Evolutionary conservation across 129 eudicot species (phyloP), one percentile per base, ranked within the genome.

Genomic region (Artemisia argyi): DNA sequence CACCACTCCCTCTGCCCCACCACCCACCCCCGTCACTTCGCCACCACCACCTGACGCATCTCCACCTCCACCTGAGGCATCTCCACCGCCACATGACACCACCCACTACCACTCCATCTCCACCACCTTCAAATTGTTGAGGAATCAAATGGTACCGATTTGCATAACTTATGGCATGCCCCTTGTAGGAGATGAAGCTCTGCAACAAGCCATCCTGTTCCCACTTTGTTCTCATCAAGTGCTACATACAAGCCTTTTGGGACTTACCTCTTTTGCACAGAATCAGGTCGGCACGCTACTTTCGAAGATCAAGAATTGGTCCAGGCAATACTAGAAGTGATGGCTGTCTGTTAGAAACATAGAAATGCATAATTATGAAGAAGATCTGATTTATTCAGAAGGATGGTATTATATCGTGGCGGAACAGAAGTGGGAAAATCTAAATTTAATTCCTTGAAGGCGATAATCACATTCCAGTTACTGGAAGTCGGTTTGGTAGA

Each of bases 141-240:
- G 39, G 71, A 81, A 59, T 19, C 69, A 7, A 44, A 66, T 18
- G 48, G 44, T n/a, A n/a, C n/a, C 87, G 3, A 65, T 82, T 70
- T 82, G 90, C 69, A 69, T 82, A 69, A 82, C 85, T 14, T 85
- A 79, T 18, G 90, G 90, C 5, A 73, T 81, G n/a, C 87, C 90
- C 39, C 87, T 85, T n/a, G 66, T 85, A 26, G 90, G 87, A 4
- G 79, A 85, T 24, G 42, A 11, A n/a, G n/a, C 22, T 72, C 72
- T 85, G 22, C 81, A 74, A 66, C 42, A 1, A n/a, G 79, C 87
- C 59, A 76, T 82, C 69, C 16, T 35, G 22, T 85, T 42, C 83
- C 81, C 17, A 69, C 58, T 65, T 61, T 61, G 24, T 74, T 73
- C 26, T n/a, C 76, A 53, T 44, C 81, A 65, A 59, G 7, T 28